Base-by-base conservation (phyloP, 2,329 filamentous ascomycete species). In the Sporothrix sp. region DNA sequence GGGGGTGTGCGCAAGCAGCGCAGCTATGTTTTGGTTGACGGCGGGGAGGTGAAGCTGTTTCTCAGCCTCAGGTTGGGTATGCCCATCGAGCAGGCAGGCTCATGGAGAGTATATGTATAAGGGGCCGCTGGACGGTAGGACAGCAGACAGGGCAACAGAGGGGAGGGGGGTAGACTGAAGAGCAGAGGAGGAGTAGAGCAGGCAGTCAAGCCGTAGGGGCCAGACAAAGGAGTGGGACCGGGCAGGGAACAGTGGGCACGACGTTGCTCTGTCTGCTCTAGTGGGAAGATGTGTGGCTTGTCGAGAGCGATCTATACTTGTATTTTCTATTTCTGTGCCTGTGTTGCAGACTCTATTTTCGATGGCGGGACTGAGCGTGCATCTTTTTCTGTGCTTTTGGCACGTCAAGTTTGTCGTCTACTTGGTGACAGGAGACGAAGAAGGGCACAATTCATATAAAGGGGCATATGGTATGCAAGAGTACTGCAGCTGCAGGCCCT, bases 61-160 rank as follows among this genome's bases (percentile, higher is more conserved):
- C 50, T 54, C 50, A 55, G 53, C 53, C 53, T 55, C 53, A 55
- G 48, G 49, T 50, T 25, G 48, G 18, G 44, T 16, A 38, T n/a
- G 18, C 13, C 37, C 40, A 27, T 42, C 18, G 46, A 43, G 47
- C 39, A 47, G 47, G 42, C 35, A 47, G 43, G 35, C n/a, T 33
- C 42, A 38, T 40, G 39, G 44, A 45, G 45, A 40, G 52, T 43
- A 50, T 47, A 52, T 43, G 39, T 50, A 43, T 32, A n/a, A n/a
- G n/a, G n/a, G n/a, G n/a, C n/a, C n/a, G n/a, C n/a, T n/a, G n/a
- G n/a, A n/a, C n/a, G n/a, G n/a, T n/a, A n/a, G n/a, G n/a, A n/a
- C n/a, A n/a, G n/a, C n/a, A n/a, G n/a, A n/a, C n/a, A 45, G 36
- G 37, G 27, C 27, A 42, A 44, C 51, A 48, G 51, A 48, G 25